Conservation (phyloP, 192 early-diverging fungal species). For the Coemansia sp. region DNA sequence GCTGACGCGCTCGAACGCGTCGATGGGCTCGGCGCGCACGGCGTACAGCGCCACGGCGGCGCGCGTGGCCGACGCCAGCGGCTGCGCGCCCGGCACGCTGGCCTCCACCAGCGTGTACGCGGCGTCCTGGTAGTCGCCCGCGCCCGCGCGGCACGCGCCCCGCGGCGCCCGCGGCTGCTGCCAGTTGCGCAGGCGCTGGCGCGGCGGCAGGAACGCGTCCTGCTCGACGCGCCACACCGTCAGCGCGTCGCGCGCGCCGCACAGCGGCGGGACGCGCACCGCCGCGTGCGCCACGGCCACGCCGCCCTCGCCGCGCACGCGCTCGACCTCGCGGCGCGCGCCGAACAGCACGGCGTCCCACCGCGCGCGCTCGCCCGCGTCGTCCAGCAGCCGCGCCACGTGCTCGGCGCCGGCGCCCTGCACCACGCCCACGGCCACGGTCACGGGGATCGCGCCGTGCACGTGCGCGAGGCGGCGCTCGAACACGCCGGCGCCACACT, state of each 20-base stretch:
- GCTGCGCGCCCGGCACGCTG: constrained; percentile 47
- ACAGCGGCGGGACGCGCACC: constrained; percentile 28
- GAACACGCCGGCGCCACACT: constrained; percentile 2
- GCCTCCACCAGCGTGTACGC: constrained; percentile 37
- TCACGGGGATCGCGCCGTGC: constrained; percentile 30
- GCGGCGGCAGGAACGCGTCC: constrained; percentile 21
- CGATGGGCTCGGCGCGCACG: constrained; percentile 41
- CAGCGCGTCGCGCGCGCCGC: constrained; percentile 32
- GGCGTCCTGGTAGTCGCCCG: constrained; percentile 27
- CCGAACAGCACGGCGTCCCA: constrained; percentile 29
- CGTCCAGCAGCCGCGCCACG: constrained; percentile 8
- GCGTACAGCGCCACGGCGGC: constrained; percentile 27
- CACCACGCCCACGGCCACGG: constrained; percentile 21
- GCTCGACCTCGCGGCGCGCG: constrained; percentile 22
- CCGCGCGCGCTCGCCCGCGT: constrained; percentile 6
- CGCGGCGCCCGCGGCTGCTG: background rate
- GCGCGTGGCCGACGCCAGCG: constrained; percentile 18
- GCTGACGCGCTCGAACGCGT: constrained; percentile 36
- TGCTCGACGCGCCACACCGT: constrained; percentile 12
- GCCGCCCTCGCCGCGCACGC: background rate
- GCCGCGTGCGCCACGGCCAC: constrained; percentile 16
- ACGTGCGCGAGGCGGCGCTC: constrained; percentile 15
- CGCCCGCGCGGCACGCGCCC: background rate
- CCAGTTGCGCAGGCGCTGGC: constrained; percentile 38
- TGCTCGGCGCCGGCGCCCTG: constrained; percentile 9